These are phyloP conservation scores for Cyberlindnera mycetangii DNA, from an alignment of 805 yeast genomes.

Conservation along the genomic window DNA sequence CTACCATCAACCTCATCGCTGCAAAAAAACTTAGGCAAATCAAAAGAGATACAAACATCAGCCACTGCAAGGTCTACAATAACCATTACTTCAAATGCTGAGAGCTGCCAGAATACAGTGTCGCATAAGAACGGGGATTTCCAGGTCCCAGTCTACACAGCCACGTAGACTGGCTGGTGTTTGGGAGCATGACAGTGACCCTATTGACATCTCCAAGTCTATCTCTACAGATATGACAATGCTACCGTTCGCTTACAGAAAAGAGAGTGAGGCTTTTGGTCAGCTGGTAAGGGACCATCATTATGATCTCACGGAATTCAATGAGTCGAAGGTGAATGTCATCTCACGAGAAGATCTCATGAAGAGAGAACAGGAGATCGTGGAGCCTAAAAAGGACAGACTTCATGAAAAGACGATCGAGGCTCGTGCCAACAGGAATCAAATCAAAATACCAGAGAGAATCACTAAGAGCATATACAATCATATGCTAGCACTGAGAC, in stretches of 20 bases:
- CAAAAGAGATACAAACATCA: constrained; percentile 11
- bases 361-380: constrained; percentile 14
- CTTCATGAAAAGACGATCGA: constrained; percentile 52
- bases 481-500: constrained; percentile 55
- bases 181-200: constrained; percentile 22
- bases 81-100: not conserved
- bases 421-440: constrained; percentile 51
- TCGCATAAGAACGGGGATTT: not conserved
- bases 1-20: too few species aligned
- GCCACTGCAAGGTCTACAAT: not conserved
- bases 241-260: constrained; percentile 34
- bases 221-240: constrained; percentile 15
- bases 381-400: constrained; percentile 29
- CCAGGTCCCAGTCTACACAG: constrained; percentile 8
- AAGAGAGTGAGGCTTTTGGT: constrained; percentile 41
- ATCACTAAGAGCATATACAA: constrained; percentile 60
- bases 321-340: constrained; percentile 32
- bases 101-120: not conserved
- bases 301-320: constrained; percentile 33
- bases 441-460: constrained; percentile 51
- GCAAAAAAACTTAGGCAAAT: constrained; percentile 9
- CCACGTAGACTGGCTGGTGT: constrained; percentile 7
- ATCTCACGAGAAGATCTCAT: constrained; percentile 33
- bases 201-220: constrained; percentile 10
- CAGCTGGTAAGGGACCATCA: constrained; percentile 38